Conservation (phyloP, 2,329 filamentous ascomycete species). For the Hirsutella minnesotensis region DNA sequence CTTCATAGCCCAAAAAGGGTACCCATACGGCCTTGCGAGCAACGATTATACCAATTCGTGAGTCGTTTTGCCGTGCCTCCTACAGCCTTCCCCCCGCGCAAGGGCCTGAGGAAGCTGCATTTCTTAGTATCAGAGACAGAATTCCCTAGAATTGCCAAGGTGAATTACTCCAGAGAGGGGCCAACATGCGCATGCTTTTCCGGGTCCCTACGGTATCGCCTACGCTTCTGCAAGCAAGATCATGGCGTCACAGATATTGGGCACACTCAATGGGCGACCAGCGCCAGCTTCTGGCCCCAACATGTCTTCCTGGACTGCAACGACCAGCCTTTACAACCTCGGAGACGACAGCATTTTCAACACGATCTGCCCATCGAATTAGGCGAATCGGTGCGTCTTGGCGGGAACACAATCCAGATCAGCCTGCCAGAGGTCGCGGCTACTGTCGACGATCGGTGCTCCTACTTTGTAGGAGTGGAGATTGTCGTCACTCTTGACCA, state of each 20-base stretch:
- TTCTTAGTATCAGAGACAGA: conserved; percentile 33
- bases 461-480: conserved; percentile 59
- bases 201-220: conserved; percentile 49
- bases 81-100: conserved; percentile 20
- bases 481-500: conserved; percentile 45
- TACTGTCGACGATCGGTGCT: conserved; percentile 10
- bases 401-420: conserved; percentile 51
- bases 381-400: conserved; percentile 44
- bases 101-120: conserved; percentile 26
- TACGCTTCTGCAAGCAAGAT: conserved; percentile 46
- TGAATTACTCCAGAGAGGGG: conserved; percentile 17
- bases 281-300: conserved; percentile 60
- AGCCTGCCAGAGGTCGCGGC: conserved; percentile 20
- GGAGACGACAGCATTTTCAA: conserved; percentile 60
- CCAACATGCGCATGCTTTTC: conserved; percentile 28
- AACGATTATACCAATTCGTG: conserved; percentile 45
- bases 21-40: conserved; percentile 11
- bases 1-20: conserved; percentile 35
- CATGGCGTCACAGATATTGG: conserved; percentile 20
- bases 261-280: conserved; percentile 43
- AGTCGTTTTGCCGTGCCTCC: conserved; percentile 39
- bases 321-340: conserved; percentile 37
- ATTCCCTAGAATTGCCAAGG: conserved; percentile 21
- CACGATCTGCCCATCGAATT: conserved; percentile 69
- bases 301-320: conserved; percentile 62